Evolutionary conservation across 805 yeast genomes (phyloP).

Genomic region (Kazachstania viticola): DNA sequence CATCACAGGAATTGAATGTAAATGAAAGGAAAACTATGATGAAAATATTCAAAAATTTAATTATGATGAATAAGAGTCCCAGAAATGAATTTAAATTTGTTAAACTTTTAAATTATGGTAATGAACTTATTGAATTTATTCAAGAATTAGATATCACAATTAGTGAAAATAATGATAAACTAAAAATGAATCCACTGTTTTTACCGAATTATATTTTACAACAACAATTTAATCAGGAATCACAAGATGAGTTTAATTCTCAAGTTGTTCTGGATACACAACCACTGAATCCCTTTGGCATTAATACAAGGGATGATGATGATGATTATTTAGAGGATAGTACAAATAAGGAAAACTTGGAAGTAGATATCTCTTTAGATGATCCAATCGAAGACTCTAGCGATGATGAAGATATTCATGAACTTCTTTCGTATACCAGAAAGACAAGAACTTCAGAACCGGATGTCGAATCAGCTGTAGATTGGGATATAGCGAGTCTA

Average conservation of each 20-base stretch:
- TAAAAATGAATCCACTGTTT: conserved; percentile 10
- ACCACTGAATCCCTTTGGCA: neutral
- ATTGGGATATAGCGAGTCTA: too few relatives aligned
- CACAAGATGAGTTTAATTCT: conserved; percentile 11
- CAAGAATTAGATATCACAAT: conserved; percentile 6
- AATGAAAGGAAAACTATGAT: neutral
- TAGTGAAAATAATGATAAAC: neutral
- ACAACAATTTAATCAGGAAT: conserved; percentile 1
- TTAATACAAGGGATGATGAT: neutral
- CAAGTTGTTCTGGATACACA: conserved; percentile 6
- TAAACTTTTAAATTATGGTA: conserved; percentile 7
- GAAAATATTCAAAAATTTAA: conserved; percentile 13
- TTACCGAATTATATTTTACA: neutral
- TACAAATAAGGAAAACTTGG: too few relatives aligned
- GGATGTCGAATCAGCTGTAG: too few relatives aligned
- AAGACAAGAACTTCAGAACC: too few relatives aligned
- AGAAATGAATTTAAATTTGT: conserved; percentile 13
- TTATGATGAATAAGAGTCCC: conserved; percentile 7
- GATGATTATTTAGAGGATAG: too few relatives aligned
- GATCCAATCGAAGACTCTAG: too few relatives aligned
- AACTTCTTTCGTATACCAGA: too few relatives aligned
- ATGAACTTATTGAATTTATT: conserved; percentile 6
- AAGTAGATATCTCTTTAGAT: too few relatives aligned
- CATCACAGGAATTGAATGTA: neutral
- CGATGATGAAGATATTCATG: too few relatives aligned